A percentile compares a stretch with the other conserved stretches of the same genome.
Evolutionary conservation across 495 filamentous ascomycete genomes (phyloP).

Genomic region (Clavariopsis aquatica): DNA sequence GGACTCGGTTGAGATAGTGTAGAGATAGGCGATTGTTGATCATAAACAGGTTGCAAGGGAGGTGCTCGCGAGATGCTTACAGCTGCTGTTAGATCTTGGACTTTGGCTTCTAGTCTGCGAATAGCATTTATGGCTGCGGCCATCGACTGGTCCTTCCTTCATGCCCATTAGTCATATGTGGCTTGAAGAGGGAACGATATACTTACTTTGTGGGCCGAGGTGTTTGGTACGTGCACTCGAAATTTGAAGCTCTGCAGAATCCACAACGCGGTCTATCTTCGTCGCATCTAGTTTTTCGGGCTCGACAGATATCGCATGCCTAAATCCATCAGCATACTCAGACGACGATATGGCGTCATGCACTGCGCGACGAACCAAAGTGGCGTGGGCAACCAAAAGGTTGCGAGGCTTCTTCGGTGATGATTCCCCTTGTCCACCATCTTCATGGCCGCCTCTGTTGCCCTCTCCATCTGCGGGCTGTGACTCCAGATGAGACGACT

Average conservation of each 20-base stretch:
- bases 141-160: conserved; percentile 36
- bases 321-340: conserved; percentile 3
- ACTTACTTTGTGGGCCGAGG: conserved; percentile 31
- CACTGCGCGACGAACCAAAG: conserved; percentile 24
- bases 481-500: neutral
- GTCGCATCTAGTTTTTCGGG: conserved; percentile 34
- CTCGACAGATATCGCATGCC: conserved; percentile 34
- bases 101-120: conserved; percentile 32
- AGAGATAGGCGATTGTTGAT: conserved; percentile 9
- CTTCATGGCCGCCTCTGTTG: neutral
- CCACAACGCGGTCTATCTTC: conserved; percentile 36
- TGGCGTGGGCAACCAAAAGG: conserved; percentile 23
- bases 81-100: conserved; percentile 28
- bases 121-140: conserved; percentile 37
- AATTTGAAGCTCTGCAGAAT: conserved; percentile 24
- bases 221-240: conserved; percentile 27
- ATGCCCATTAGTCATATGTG: neutral
- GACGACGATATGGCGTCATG: neutral
- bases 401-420: conserved; percentile 19
- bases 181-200: neutral
- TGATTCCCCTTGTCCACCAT: neutral
- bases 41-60: neutral
- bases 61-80: conserved; percentile 5
- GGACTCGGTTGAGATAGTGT: conserved; percentile 17
- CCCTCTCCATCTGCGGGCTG: neutral